Conservation (phyloP, 805 yeast species). For the Saturnispora besseyi region DNA sequence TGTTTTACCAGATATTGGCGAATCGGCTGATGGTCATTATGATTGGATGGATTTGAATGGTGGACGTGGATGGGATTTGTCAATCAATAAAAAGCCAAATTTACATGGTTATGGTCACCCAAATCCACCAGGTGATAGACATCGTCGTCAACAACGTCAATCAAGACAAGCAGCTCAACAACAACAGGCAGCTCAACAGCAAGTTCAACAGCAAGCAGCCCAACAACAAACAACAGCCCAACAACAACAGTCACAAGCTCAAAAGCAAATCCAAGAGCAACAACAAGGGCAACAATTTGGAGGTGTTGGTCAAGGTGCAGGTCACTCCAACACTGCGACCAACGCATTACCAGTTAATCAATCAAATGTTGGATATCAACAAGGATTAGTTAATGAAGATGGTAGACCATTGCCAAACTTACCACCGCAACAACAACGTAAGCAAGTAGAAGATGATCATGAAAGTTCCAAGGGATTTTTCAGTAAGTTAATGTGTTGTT, state of each 20-base stretch:
- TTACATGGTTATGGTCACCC: constrained; percentile 96
- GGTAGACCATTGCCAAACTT: constrained; percentile 29
- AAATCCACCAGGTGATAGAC: constrained; percentile 59
- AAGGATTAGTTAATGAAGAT: constrained; percentile 13
- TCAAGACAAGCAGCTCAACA: constrained; percentile 22
- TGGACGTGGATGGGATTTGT: constrained; percentile 93
- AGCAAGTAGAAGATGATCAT: constrained; percentile 16
- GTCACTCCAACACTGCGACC: constrained; percentile 4
- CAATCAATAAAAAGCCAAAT: constrained; percentile 84
- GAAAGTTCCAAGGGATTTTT: constrained; percentile 23
- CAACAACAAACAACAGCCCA: constrained; percentile 11
- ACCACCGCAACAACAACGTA: constrained; percentile 21
- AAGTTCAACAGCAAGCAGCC: constrained; percentile 12
- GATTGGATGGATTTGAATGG: constrained; percentile 97
- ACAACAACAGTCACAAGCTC: constrained; percentile 13
- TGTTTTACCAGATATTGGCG: constrained; percentile 64
- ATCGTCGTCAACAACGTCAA: constrained; percentile 34
- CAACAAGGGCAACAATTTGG: constrained; percentile 5
- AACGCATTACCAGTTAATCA: background rate
- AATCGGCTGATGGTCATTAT: constrained; percentile 75
- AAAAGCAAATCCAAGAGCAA: constrained; percentile 2
- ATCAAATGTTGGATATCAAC: constrained; percentile 3
- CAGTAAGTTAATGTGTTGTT: constrained; percentile 17
- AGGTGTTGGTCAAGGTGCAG: constrained; percentile 13
- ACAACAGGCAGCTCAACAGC: constrained; percentile 14